Evolutionary conservation across 805 yeast species (phyloP).

Genomic region (Sugiyamaella smithiae): DNA sequence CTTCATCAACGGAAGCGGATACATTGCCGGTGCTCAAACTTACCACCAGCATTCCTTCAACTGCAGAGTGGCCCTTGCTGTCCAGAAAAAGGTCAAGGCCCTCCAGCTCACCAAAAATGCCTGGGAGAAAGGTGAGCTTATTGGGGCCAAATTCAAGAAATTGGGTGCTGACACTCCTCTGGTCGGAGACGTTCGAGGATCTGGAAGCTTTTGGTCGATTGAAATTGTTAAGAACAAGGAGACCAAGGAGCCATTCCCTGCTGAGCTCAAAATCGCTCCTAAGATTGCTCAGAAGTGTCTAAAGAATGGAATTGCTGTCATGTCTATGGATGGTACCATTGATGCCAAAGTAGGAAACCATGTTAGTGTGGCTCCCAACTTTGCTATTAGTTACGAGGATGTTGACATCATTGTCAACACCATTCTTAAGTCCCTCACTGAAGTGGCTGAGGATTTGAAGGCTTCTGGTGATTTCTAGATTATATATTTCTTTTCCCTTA

Average conservation of each 20-base stretch:
- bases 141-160: conserved; percentile 40
- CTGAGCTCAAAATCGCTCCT: conserved; percentile 11
- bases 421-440: neutral
- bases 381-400: conserved; percentile 15
- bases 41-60: conserved; percentile 48
- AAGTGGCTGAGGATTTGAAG: conserved; percentile 1
- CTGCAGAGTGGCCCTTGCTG: conserved; percentile 42
- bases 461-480: neutral
- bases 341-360: conserved; percentile 13
- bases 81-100: conserved; percentile 41
- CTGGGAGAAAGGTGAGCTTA: conserved; percentile 41
- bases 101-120: conserved; percentile 42
- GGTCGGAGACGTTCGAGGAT: conserved; percentile 62
- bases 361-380: conserved; percentile 13
- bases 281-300: conserved; percentile 10
- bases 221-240: conserved; percentile 55
- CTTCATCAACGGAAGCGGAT: conserved; percentile 41
- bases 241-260: conserved; percentile 44
- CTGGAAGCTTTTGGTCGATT: conserved; percentile 58
- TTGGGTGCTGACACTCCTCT: conserved; percentile 36
- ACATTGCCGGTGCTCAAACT: conserved; percentile 47
- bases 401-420: conserved; percentile 14
- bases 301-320: conserved; percentile 15
- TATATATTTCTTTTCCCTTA: neutral
- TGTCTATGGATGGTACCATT: conserved; percentile 16